Evolutionary conservation across 495 filamentous ascomycete species (phyloP).

Genomic region (Neurospora sublineolata): DNA sequence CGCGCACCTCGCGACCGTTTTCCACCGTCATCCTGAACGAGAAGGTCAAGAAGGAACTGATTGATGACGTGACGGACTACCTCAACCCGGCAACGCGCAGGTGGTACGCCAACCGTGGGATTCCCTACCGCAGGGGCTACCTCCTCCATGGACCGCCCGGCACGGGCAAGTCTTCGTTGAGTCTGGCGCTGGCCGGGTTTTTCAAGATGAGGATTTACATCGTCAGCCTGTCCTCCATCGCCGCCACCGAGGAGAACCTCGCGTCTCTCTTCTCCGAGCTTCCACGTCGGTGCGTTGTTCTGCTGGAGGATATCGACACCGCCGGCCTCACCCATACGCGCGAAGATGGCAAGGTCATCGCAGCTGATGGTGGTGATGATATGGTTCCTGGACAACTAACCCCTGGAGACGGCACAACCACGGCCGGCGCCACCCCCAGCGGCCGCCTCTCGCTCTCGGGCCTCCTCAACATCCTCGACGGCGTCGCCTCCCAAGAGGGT

Average conservation of each 20-base stretch:
- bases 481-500: slow-evolving; percentile 66
- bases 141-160: slow-evolving; percentile 38
- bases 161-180: slow-evolving; percentile 42
- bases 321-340: slow-evolving; percentile 56
- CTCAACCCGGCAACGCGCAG: slow-evolving; percentile 61
- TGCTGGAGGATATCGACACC: slow-evolving; percentile 65
- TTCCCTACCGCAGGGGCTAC: slow-evolving; percentile 39
- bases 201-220: slow-evolving; percentile 45
- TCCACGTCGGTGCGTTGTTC: slow-evolving; percentile 55
- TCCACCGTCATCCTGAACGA: slow-evolving; percentile 78
- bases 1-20: slow-evolving; percentile 60
- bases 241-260: slow-evolving; percentile 60
- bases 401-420: slow-evolving; percentile 10
- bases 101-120: slow-evolving; percentile 62
- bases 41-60: slow-evolving; percentile 58
- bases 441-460: slow-evolving; percentile 60
- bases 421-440: neutral
- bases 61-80: slow-evolving; percentile 82
- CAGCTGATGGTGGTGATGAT: too few relatives aligned
- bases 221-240: slow-evolving; percentile 50
- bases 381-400: slow-evolving; percentile 21
- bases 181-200: slow-evolving; percentile 34
- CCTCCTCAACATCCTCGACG: slow-evolving; percentile 69
- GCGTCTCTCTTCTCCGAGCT: slow-evolving; percentile 57
- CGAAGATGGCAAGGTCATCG: slow-evolving; percentile 33